A percentile compares a stretch with the other conserved stretches of the same genome.
Conservation (phyloP, 1,139 yeast genomes). For the Geotrichum candidum region DNA sequence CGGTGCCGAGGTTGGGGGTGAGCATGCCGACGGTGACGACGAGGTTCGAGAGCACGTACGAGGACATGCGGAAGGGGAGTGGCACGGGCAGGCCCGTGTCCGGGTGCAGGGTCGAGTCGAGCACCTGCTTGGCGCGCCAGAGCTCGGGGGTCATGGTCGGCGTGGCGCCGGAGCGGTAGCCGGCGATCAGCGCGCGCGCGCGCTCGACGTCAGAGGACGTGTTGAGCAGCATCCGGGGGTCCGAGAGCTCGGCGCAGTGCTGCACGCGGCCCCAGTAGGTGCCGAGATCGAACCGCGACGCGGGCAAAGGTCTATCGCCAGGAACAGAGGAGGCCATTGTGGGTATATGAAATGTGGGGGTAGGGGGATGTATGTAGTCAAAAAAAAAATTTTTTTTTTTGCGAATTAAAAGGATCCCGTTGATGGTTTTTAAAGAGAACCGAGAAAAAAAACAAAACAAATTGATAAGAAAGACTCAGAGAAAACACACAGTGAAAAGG, state of each 20-base stretch:
- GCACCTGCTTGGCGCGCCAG: slow-evolving; percentile 81
- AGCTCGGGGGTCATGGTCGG: slow-evolving; percentile 64
- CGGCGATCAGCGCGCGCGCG: slow-evolving; percentile 58
- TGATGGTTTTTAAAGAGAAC: too few relatives aligned
- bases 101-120: slow-evolving; percentile 88
- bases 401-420: too few relatives aligned
- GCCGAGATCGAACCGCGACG: slow-evolving; percentile 66
- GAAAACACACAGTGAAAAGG: too few relatives aligned
- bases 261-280: slow-evolving; percentile 91
- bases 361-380: too few relatives aligned
- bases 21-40: slow-evolving; percentile 97
- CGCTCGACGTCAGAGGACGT: slow-evolving; percentile 55
- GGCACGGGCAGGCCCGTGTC: slow-evolving; percentile 92
- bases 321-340: slow-evolving; percentile 81
- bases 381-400: too few relatives aligned
- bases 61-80: slow-evolving; percentile 93
- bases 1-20: slow-evolving; percentile 84
- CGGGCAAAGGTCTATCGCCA: slow-evolving; percentile 74
- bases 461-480: too few relatives aligned
- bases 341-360: background rate
- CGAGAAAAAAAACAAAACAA: too few relatives aligned
- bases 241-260: slow-evolving; percentile 89
- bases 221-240: slow-evolving; percentile 79
- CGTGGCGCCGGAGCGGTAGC: slow-evolving; percentile 63
- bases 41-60: slow-evolving; percentile 85